phyloP scores from a whole-genome alignment of 2,329 filamentous ascomycete genomes.

The Phymatotrichopsis omnivora region DNA sequence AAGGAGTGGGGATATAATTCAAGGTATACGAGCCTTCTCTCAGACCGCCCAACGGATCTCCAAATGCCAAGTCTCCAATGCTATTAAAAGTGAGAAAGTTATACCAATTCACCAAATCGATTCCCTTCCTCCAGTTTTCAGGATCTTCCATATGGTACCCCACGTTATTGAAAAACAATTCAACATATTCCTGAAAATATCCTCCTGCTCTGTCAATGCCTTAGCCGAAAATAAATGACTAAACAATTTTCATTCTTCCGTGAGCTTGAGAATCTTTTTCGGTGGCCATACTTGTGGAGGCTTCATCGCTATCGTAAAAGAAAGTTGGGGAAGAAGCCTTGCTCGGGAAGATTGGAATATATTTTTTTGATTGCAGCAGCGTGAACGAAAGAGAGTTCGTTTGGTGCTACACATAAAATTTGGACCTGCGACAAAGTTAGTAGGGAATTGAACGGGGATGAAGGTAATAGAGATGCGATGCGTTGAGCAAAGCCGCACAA shows the following conservation, averaged over 20 bases:
- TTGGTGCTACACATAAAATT: constrained; percentile 37
- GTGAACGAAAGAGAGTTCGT: constrained; percentile 38
- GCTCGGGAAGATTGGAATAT: constrained; percentile 34
- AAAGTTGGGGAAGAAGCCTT: constrained; percentile 31
- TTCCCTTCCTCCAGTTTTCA: constrained; percentile 22
- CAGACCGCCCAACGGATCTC: constrained; percentile 38
- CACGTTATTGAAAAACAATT: constrained; percentile 30
- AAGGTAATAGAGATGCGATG: too few relatives aligned
- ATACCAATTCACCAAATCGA: constrained; percentile 34
- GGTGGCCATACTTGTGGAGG: background rate
- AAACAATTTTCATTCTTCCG: constrained; percentile 33
- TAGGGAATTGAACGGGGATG: too few relatives aligned
- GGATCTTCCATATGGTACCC: constrained; percentile 17
- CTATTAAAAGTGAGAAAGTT: constrained; percentile 40
- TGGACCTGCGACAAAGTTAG: too few relatives aligned
- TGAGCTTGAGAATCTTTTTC: constrained; percentile 26
- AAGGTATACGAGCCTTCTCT: constrained; percentile 32
- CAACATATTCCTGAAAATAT: constrained; percentile 32
- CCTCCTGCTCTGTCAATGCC: constrained; percentile 32
- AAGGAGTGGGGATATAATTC: too few relatives aligned
- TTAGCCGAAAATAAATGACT: constrained; percentile 31
- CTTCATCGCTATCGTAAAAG: constrained; percentile 30
- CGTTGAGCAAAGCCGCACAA: too few relatives aligned
- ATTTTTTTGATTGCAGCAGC: constrained; percentile 38
- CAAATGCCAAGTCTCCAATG: constrained; percentile 44